Evolutionary conservation across 2,329 filamentous ascomycete genomes (phyloP).

Genomic region (Cordyceps militaris): DNA sequence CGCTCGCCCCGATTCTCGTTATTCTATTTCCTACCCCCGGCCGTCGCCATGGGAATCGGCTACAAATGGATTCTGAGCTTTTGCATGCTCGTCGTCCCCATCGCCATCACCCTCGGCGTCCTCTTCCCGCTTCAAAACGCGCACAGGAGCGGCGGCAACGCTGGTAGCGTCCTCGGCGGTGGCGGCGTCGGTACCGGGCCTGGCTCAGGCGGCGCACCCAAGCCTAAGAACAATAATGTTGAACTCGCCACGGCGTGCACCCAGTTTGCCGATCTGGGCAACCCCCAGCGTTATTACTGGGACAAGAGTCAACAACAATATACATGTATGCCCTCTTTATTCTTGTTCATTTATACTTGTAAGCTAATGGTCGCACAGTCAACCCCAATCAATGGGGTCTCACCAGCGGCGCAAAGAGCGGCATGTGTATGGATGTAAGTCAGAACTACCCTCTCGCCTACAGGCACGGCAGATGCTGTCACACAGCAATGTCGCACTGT

Average conservation of each 20-base stretch:
- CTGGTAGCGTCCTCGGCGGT: slow-evolving; percentile 36
- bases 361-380: slow-evolving; percentile 28
- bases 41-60: slow-evolving; percentile 28
- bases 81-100: slow-evolving; percentile 41
- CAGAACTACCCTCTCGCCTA: background rate
- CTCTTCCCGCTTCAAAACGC: slow-evolving; percentile 42
- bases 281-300: slow-evolving; percentile 27
- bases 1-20: background rate
- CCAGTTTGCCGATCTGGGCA: slow-evolving; percentile 34
- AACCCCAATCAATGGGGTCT: slow-evolving; percentile 52
- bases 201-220: slow-evolving; percentile 15
- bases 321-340: slow-evolving; percentile 33
- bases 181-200: slow-evolving; percentile 15
- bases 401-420: slow-evolving; percentile 29
- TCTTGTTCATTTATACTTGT: background rate
- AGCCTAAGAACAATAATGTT: slow-evolving; percentile 26
- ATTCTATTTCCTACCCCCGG: background rate
- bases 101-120: slow-evolving; percentile 42
- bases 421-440: slow-evolving; percentile 48
- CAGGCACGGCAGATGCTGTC: background rate
- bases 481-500: slow-evolving; percentile 4
- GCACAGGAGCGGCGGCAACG: slow-evolving; percentile 34
- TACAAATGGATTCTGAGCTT: slow-evolving; percentile 42
- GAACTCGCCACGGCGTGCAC: slow-evolving; percentile 34
- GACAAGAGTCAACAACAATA: slow-evolving; percentile 34